Evolutionary conservation across 2,329 filamentous ascomycete species (phyloP).

Genomic region (Cladophialophora bantiana): DNA sequence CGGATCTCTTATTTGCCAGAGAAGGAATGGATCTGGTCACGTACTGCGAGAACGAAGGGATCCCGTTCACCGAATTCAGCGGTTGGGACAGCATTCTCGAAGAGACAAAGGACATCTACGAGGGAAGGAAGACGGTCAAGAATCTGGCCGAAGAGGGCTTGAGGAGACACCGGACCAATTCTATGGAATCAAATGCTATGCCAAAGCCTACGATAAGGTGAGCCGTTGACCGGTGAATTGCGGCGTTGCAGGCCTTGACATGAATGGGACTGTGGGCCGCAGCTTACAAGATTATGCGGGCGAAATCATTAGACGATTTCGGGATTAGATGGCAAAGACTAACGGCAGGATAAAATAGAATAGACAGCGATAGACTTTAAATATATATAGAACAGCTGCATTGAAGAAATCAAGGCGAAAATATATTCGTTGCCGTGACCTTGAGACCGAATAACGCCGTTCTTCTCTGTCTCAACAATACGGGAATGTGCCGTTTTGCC

Average conservation of each 20-base stretch:
- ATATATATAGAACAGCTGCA: background rate
- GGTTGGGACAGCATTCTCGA: constrained; percentile 81
- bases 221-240: background rate
- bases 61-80: constrained; percentile 87
- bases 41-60: constrained; percentile 82
- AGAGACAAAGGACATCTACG: constrained; percentile 77
- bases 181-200: constrained; percentile 30
- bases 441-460: background rate
- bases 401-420: background rate
- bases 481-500: background rate
- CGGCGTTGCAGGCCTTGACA: constrained; percentile 1
- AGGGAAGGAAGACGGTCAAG: constrained; percentile 73
- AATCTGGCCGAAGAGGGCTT: constrained; percentile 65
- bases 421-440: background rate
- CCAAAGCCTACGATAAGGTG: constrained; percentile 29
- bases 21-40: constrained; percentile 85
- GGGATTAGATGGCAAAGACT: background rate
- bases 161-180: constrained; percentile 38
- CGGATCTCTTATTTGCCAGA: constrained; percentile 92
- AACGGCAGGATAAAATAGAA: background rate
- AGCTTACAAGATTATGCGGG: background rate
- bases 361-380: background rate
- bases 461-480: background rate
- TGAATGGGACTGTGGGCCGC: background rate
- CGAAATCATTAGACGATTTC: background rate